A percentile compares a stretch with the other conserved stretches of the same genome.
These are phyloP conservation scores for Aureobasidium uvarum DNA, from an alignment of 2,329 filamentous ascomycete species.

Conservation along the genomic window DNA sequence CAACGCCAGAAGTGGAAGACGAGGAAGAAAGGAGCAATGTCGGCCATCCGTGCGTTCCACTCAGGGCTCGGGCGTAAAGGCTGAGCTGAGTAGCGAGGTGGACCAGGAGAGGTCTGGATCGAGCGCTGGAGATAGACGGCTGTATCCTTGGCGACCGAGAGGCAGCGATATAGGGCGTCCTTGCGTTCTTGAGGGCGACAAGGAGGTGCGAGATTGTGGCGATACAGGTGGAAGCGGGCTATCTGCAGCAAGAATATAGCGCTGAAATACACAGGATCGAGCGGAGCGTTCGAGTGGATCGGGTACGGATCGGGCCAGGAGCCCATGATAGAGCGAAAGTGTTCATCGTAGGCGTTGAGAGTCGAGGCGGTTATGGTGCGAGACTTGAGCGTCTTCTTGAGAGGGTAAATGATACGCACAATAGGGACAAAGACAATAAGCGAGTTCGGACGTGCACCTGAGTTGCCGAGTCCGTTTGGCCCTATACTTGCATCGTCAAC, in stretches of 20 bases:
- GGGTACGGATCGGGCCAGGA: conserved; percentile 75
- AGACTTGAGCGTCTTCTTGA: conserved; percentile 69
- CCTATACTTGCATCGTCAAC: conserved; percentile 77
- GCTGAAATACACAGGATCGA: conserved; percentile 72
- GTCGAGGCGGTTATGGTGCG: conserved; percentile 64
- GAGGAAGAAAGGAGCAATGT: conserved; percentile 70
- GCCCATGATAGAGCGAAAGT: conserved; percentile 72
- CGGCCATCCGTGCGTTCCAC: conserved; percentile 60
- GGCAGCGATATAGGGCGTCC: conserved; percentile 74
- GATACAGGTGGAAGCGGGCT: conserved; percentile 78
- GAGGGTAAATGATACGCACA: conserved; percentile 70
- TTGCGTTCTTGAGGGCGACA: conserved; percentile 65
- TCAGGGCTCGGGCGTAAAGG: conserved; percentile 33
- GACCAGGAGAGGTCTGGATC: conserved; percentile 46
- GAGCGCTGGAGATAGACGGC: conserved; percentile 70
- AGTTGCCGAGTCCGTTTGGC: conserved; percentile 47
- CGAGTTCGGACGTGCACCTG: conserved; percentile 60
- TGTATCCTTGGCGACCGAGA: conserved; percentile 72
- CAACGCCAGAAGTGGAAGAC: conserved; percentile 87
- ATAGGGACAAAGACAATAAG: conserved; percentile 79
- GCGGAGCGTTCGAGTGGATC: conserved; percentile 60
- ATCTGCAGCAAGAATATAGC: conserved; percentile 78
- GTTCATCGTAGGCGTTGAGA: conserved; percentile 74
- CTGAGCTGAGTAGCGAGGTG: conserved; percentile 32
- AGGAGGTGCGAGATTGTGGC: conserved; percentile 78